A percentile compares a stretch with the other conserved stretches of the same genome.
Conservation (phyloP, 2,329 filamentous ascomycete genomes). For the Claviceps paspali region DNA sequence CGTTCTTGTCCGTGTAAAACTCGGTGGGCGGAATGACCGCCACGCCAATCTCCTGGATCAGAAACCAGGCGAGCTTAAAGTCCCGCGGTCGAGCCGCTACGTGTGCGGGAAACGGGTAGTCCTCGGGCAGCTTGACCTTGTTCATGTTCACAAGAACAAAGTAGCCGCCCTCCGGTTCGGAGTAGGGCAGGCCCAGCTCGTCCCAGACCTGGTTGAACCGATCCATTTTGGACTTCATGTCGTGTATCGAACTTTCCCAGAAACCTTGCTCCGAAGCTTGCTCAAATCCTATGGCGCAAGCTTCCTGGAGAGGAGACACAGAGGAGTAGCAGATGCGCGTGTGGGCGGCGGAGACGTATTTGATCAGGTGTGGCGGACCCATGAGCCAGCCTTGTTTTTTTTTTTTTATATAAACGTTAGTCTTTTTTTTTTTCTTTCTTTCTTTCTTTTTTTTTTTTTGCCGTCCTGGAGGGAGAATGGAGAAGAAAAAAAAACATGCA, state of each 20-base stretch:
- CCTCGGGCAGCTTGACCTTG: conserved; percentile 68
- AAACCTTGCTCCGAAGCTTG: conserved; percentile 72
- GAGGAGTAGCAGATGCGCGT: conserved; percentile 93
- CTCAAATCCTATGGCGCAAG: conserved; percentile 85
- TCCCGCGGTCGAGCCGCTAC: conserved; percentile 77
- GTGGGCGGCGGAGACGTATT: conserved; percentile 83
- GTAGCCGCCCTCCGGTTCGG: conserved; percentile 90
- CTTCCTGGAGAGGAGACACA: conserved; percentile 87
- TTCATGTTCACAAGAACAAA: conserved; percentile 91
- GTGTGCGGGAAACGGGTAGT: conserved; percentile 80
- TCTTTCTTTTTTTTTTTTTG: not conserved
- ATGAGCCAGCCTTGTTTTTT: conserved; percentile 59
- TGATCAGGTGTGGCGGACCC: conserved; percentile 73
- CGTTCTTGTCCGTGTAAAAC: conserved; percentile 80
- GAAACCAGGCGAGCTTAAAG: conserved; percentile 90
- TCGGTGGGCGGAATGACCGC: conserved; percentile 93
- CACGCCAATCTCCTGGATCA: conserved; percentile 91
- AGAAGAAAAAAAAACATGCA: too few species aligned
- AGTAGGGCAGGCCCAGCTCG: conserved; percentile 66
- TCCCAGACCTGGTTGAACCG: conserved; percentile 71
- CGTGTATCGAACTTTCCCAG: conserved; percentile 67
- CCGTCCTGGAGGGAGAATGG: too few species aligned
- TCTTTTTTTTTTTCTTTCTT: conserved; percentile 36
- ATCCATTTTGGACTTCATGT: conserved; percentile 83
- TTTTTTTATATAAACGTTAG: not conserved